Evolutionary conservation across 805 yeast species (phyloP).

Genomic region (Kockiozyma suomiensis): DNA sequence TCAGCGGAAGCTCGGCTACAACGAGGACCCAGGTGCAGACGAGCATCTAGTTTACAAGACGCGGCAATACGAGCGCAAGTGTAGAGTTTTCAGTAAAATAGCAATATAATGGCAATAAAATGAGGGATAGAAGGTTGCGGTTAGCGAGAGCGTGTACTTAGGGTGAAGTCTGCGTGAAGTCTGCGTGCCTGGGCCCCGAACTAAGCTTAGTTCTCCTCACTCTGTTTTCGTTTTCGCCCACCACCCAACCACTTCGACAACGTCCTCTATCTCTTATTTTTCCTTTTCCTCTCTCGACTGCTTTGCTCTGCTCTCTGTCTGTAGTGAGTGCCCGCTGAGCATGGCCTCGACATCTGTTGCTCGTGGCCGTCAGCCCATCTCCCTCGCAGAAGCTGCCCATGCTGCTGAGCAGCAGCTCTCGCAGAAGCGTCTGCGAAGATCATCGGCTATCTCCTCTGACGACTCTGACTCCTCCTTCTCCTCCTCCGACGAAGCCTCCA

Average conservation of each 20-base stretch:
- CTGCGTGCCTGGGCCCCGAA: too few species aligned
- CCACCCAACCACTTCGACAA: not conserved
- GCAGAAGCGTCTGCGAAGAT: slow-evolving; percentile 1
- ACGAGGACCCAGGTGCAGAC: too few species aligned
- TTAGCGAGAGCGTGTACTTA: too few species aligned
- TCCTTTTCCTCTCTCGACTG: not conserved
- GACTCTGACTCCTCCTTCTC: slow-evolving; percentile 13
- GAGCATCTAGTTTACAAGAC: too few species aligned
- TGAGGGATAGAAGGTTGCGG: too few species aligned
- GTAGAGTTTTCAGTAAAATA: too few species aligned
- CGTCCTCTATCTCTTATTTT: not conserved
- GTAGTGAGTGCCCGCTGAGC: not conserved
- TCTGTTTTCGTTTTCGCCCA: not conserved
- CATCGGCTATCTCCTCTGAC: not conserved
- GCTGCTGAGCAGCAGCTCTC: slow-evolving; percentile 14
- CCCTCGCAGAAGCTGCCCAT: slow-evolving; percentile 22
- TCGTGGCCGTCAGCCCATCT: slow-evolving; percentile 13
- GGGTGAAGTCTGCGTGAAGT: too few species aligned
- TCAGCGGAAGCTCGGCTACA: too few species aligned
- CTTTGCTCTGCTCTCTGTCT: not conserved
- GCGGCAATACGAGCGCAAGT: too few species aligned
- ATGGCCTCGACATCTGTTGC: slow-evolving; percentile 8
- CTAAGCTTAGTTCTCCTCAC: too few species aligned
- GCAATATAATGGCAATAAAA: too few species aligned
- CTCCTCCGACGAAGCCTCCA: slow-evolving; percentile 27